phyloP scores from a whole-genome alignment of 176 grass and related monocot genomes.

The Oryza officinalis region DNA sequence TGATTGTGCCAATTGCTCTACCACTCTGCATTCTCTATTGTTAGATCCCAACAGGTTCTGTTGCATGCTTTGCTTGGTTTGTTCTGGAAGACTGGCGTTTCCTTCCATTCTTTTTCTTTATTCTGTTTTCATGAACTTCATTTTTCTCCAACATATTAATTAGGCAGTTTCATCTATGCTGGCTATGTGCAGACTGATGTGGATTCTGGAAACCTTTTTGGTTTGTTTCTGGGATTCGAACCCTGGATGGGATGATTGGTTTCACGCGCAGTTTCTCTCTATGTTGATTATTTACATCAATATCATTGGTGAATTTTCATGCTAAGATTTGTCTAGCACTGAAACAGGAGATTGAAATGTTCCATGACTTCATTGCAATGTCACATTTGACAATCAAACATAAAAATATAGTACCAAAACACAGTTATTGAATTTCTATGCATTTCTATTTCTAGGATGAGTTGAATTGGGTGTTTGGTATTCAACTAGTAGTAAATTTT shows the following conservation, averaged over 20 bases:
- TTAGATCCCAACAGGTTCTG: background rate
- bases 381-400: background rate
- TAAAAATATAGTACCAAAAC: too few species aligned
- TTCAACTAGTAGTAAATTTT: background rate
- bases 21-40: background rate
- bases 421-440: too few species aligned
- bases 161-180: conserved; percentile 1
- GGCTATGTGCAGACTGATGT: background rate
- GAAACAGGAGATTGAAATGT: too few species aligned
- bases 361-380: background rate
- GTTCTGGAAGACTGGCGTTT: background rate
- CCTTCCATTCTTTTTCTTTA: background rate
- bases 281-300: too few species aligned
- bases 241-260: too few species aligned
- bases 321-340: too few species aligned
- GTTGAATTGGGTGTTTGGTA: background rate
- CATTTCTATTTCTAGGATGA: background rate
- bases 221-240: conserved; percentile 21
- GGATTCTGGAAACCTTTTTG: conserved; percentile 19
- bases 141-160: background rate
- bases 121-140: background rate
- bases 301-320: too few species aligned
- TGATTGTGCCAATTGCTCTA: too few species aligned
- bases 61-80: background rate
- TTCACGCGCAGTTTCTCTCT: background rate